A percentile compares a stretch with the other conserved stretches of the same genome.
Evolutionary conservation across 805 yeast species (phyloP).

Genomic region (Sungouiella thailandica): DNA sequence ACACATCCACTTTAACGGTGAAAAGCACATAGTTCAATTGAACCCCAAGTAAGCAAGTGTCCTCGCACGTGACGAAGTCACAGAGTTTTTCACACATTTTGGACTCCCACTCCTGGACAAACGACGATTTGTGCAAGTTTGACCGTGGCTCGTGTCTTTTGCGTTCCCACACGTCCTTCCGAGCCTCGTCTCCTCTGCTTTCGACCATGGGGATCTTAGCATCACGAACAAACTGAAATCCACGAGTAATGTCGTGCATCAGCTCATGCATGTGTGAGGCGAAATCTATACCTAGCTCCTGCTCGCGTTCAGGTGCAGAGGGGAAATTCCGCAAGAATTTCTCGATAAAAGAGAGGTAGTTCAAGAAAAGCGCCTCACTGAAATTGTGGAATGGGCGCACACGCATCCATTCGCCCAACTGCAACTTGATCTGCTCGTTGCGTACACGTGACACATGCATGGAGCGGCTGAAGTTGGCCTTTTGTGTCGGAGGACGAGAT

Average conservation of each 20-base stretch:
- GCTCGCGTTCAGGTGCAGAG: slow-evolving; percentile 9
- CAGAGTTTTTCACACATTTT: slow-evolving; percentile 22
- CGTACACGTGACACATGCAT: slow-evolving; percentile 1
- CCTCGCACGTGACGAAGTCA: slow-evolving; percentile 20
- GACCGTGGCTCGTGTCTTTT: slow-evolving; percentile 3
- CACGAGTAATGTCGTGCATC: slow-evolving; percentile 17
- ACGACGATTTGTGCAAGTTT: slow-evolving; percentile 8
- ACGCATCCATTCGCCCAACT: slow-evolving; percentile 34
- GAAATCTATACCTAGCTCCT: slow-evolving; percentile 15
- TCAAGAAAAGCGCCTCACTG: slow-evolving; percentile 16
- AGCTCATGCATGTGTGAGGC: slow-evolving; percentile 15
- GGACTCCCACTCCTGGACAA: slow-evolving; percentile 29
- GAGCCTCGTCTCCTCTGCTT: slow-evolving; percentile 2
- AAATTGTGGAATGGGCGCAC: slow-evolving; percentile 32
- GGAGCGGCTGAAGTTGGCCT: slow-evolving; percentile 1
- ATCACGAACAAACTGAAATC: slow-evolving; percentile 12
- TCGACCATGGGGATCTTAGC: slow-evolving; percentile 10
- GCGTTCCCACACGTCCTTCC: not conserved
- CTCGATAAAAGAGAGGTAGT: slow-evolving; percentile 8
- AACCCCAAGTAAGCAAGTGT: slow-evolving; percentile 28
- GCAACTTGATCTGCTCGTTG: slow-evolving; percentile 14
- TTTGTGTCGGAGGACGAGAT: not conserved
- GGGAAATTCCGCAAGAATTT: slow-evolving; percentile 4
- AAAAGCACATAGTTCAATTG: slow-evolving; percentile 36
- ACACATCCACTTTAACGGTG: slow-evolving; percentile 26